Percentiles rank a stretch among this genome's conserved stretches.
Conservation (phyloP, 2,329 filamentous ascomycete genomes). For the Diplodia intermedia region DNA sequence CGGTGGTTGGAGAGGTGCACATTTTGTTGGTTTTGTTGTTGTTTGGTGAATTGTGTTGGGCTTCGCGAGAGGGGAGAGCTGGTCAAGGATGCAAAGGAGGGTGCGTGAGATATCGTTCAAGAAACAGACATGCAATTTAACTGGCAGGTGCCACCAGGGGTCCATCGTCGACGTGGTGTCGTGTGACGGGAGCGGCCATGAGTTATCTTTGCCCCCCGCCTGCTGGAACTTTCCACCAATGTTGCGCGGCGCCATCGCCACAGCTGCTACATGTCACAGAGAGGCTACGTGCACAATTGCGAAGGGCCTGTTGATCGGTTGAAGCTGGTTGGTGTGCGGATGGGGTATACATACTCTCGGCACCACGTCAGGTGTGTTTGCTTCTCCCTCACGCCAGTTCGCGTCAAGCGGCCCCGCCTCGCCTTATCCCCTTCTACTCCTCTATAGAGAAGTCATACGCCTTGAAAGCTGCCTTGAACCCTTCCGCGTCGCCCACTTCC, state of each 20-base stretch:
- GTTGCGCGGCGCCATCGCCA: conserved; percentile 17
- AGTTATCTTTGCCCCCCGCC: not conserved
- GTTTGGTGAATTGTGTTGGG: not conserved
- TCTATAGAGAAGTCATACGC: conserved; percentile 80
- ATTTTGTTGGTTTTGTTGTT: not conserved
- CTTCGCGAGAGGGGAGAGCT: not conserved
- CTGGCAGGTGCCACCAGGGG: conserved; percentile 26
- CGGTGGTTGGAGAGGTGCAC: conserved; percentile 25
- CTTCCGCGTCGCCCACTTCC: conserved; percentile 77
- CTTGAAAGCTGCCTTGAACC: conserved; percentile 82
- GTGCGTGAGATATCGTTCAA: not conserved
- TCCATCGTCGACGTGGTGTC: conserved; percentile 20
- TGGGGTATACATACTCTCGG: conserved; percentile 28
- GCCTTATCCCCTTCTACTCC: conserved; percentile 26
- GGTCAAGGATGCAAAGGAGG: not conserved
- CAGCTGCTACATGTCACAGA: conserved; percentile 8
- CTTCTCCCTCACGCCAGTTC: conserved; percentile 20
- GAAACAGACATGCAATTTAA: conserved; percentile 12
- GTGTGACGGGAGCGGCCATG: conserved; percentile 21
- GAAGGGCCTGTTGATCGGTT: not conserved
- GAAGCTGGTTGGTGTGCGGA: conserved; percentile 9
- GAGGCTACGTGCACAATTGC: conserved; percentile 3
- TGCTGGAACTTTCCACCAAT: not conserved
- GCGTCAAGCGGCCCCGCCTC: conserved; percentile 24
- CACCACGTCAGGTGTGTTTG: conserved; percentile 29